Base-by-base conservation (phyloP, 192 early-diverging fungal genomes). In the Entomortierella chlamydospora region DNA sequence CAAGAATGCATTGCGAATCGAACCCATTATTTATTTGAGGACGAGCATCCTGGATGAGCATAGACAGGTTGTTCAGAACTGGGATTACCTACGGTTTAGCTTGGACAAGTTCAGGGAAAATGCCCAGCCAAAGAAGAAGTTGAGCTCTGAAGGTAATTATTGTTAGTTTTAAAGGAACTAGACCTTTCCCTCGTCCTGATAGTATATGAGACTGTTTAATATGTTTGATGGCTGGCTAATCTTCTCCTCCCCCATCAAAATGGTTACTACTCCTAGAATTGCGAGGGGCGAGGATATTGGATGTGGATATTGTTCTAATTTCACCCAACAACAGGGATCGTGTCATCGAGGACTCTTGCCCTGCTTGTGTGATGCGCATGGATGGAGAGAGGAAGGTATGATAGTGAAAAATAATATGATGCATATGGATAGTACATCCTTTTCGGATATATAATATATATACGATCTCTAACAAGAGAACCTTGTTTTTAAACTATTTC, bases 291-390 rank as follows among this genome's bases (percentile, higher is more conserved):
- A 63, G 76, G 33, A 58, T 79, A n/a, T 63, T 79, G 30, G 76
- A 79, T 52, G 76, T 79, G 1, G 76, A 79, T n/a, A 79, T 79
- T 61, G 57, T 66, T 12, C 25, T 79, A n/a, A 51, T 79, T 6
- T 79, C 76, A 6, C 76, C 76, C 9, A 79, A 70, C 28, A 79
- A 79, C 42, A 64, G 31, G 11, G 76, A 79, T 28, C 68, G 68
- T 12, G 43, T 70, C n/a, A 79, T 79, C 43, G 76, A 79, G n/a
- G 76, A 79, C 26, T 79, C 76, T 23, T 79, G 76, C 33, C 68
- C 67, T 1, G 67, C 76, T 34, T 79, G 76, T 45, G 76, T 70
- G 4, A 79, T 79, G 76, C 76, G 76, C 43, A 79, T 79, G 76
- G 72, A 74, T 61, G 72, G 72, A 41, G 72, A 74, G 28, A 67